These are phyloP conservation scores for Eucalyptus coolabah DNA, from an alignment of 345 rosid species.

Conservation along the genomic window DNA sequence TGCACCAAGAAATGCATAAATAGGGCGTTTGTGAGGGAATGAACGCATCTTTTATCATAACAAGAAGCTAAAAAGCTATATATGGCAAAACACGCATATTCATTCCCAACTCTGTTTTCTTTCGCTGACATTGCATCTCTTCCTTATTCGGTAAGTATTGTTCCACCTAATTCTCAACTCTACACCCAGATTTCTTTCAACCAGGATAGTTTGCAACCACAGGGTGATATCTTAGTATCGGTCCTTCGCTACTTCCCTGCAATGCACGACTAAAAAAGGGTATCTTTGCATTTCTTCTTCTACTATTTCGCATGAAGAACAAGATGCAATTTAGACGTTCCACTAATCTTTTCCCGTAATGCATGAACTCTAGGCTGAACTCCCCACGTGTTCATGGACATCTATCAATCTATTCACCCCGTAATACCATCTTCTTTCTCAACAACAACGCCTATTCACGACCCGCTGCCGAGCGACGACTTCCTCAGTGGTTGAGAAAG, in stretches of 20 bases:
- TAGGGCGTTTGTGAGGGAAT: neutral
- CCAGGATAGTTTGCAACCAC: neutral
- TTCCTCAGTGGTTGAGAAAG: neutral
- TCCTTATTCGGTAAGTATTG: neutral
- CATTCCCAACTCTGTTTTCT: neutral
- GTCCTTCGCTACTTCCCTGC: neutral
- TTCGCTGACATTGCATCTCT: neutral
- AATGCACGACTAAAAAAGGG: neutral
- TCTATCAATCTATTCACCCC: neutral
- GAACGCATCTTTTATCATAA: neutral
- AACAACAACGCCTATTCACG: neutral
- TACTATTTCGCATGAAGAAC: neutral
- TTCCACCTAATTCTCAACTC: neutral
- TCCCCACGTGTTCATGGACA: neutral
- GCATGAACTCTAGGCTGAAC: neutral
- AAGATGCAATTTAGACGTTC: neutral
- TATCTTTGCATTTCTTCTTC: neutral
- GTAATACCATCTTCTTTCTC: neutral
- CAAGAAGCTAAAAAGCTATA: neutral
- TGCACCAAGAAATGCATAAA: slow-evolving; percentile 6
- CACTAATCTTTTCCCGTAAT: neutral
- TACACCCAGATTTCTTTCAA: neutral
- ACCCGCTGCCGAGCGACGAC: neutral
- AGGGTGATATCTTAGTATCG: neutral
- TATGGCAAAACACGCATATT: neutral